Evolutionary conservation across 2,329 filamentous ascomycete genomes (phyloP), one percentile per base, ranked within the genome.

Genomic region (Ophiosphaerella herpotricha): DNA sequence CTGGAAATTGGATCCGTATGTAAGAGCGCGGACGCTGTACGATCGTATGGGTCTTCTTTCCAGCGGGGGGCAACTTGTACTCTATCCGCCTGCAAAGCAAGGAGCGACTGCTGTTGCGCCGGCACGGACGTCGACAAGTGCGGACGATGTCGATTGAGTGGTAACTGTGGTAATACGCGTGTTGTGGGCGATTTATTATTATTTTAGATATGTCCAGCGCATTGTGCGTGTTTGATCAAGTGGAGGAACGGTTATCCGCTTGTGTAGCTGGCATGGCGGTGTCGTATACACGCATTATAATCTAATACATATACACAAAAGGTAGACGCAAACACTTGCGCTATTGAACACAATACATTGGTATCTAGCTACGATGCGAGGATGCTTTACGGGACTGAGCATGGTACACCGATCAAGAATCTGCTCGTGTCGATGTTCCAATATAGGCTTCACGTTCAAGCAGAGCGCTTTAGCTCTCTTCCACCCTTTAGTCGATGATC

Each of bases 1-100:
- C 76, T 99, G 94, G 93, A 80, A 82, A 34, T 74, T 97, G 44
- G 94, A 99, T 75, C 91, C 91, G 0, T 96, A 93, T 71, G 71
- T 97, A 26, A 81, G 94, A 34, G 90, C 92, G 11, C 82, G 87
- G 64, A 89, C 86, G n/a, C 75, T 90, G 53, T 97, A 96, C 63
- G 94, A 99, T 46, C 84, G 94, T 52, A 82, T 81, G 11, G 90
- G 91, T 1, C 77, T 94, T 52, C 80, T 97, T 39, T 77, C 83
- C 52, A 75, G 79, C 1, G 85, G 79, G 9, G 92, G 91, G 1
- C 81, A 81, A 66, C 75, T 93, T 37, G 77, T 89, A 32, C 92
- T 90, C 73, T 94, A 95, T 65, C 80, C 81, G 13, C 58, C 68
- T 49, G 59, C 59, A 40, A 58, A 59, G 48, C 18, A 43, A 8